Conservation (phyloP, 768 basidiomycete genomes). For the Asterophora parasitica region DNA sequence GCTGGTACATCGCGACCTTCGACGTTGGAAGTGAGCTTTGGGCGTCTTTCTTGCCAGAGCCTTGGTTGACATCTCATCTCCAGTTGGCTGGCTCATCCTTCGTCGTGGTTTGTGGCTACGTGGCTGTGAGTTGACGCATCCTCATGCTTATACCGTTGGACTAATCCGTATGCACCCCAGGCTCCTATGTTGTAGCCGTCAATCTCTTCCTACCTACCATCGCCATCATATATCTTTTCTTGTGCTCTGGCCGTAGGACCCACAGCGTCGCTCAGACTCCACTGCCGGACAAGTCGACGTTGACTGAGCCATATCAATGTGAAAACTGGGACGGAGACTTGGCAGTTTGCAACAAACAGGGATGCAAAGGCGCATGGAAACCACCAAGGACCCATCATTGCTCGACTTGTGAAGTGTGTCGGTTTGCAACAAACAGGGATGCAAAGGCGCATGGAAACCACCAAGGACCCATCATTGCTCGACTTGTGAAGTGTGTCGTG, state of each 20-base stretch:
- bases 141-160: background rate
- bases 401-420: slow-evolving; percentile 38
- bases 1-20: slow-evolving; percentile 30
- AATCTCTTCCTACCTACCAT: slow-evolving; percentile 23
- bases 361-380: slow-evolving; percentile 36
- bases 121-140: slow-evolving; percentile 19
- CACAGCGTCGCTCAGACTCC: slow-evolving; percentile 28
- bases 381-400: slow-evolving; percentile 42
- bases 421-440: slow-evolving; percentile 29
- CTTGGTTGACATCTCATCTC: background rate
- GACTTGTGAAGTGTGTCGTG: slow-evolving; percentile 38
- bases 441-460: slow-evolving; percentile 37
- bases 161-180: slow-evolving; percentile 17
- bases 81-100: slow-evolving; percentile 29
- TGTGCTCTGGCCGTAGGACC: slow-evolving; percentile 28
- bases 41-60: background rate
- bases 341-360: slow-evolving; percentile 28
- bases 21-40: slow-evolving; percentile 21
- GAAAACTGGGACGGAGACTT: slow-evolving; percentile 28
- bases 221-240: slow-evolving; percentile 28
- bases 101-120: slow-evolving; percentile 14
- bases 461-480: slow-evolving; percentile 42
- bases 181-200: slow-evolving; percentile 25
- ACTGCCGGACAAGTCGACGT: slow-evolving; percentile 25
- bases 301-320: slow-evolving; percentile 39